Conservation (phyloP, 257 asterid species). For the Cinchona pubescens region DNA sequence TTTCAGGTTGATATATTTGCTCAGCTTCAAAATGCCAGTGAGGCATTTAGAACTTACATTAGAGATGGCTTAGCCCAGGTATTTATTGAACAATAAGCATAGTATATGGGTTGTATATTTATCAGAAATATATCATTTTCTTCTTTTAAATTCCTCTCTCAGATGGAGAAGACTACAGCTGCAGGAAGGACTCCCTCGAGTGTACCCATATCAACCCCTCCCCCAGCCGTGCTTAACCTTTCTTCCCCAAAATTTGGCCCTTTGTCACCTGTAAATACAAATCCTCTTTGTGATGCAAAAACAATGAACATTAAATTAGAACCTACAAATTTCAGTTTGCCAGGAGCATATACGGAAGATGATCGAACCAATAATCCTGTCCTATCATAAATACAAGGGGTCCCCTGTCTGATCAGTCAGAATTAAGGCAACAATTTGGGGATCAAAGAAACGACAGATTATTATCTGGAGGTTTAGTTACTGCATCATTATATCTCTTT, state of each 20-base stretch:
- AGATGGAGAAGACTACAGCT: conserved; percentile 99
- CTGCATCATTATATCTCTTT: conserved; percentile 1
- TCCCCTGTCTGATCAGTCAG: conserved; percentile 46
- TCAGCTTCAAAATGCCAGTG: conserved; percentile 98
- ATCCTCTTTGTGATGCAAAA: conserved; percentile 53
- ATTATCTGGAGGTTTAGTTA: conserved; percentile 66
- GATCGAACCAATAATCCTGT: conserved; percentile 40
- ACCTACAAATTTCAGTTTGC: conserved; percentile 74
- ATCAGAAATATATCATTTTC: background rate
- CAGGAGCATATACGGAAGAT: conserved; percentile 76
- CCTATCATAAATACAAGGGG: conserved; percentile 48
- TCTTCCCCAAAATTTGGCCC: conserved; percentile 72
- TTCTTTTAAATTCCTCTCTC: conserved; percentile 28
- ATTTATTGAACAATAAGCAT: conserved; percentile 16
- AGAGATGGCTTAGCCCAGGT: conserved; percentile 99
- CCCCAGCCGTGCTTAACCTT: conserved; percentile 69
- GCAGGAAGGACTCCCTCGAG: conserved; percentile 99
- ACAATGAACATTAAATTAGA: conserved; percentile 53
- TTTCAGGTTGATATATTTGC: conserved; percentile 91
- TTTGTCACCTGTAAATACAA: conserved; percentile 71
- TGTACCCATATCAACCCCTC: conserved; percentile 93
- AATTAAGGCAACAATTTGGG: conserved; percentile 49
- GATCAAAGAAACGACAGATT: conserved; percentile 70
- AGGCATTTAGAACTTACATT: conserved; percentile 89
- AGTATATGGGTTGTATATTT: background rate